Base-by-base conservation (phyloP, 352 stramenopile genomes). In the Phytopythium litorale region DNA sequence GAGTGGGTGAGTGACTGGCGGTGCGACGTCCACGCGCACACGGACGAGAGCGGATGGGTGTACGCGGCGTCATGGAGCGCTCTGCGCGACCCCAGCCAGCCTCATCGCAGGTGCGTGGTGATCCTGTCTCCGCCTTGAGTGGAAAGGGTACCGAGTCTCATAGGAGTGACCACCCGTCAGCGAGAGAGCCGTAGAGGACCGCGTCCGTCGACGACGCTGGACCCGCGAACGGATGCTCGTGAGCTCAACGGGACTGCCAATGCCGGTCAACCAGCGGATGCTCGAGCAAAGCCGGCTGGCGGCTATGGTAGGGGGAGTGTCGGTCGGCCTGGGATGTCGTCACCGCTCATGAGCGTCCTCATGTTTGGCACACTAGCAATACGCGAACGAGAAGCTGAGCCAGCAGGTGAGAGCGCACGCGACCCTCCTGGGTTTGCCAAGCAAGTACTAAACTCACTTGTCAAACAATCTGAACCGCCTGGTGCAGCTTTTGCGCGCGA, bases 1-100 rank as follows among this genome's bases (percentile, higher is more conserved):
- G 64, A 79, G 62, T 91, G 81, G 81, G 70, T 87, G 25, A 78
- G 68, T 13, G 67, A 78, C 49, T 91, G 81, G 79, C 35, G 45
- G 2, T 66, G 68, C 18, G 72, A 84, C 56, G 58, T 91, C 8
- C 59, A 74, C 45, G 63, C 62, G 18, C 66, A 72, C 25, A 91
- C 76, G 32, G 81, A 91, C 49, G 58, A 68, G 49, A 67, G 71
- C 58, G 81, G 81, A 19, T 91, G 81, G 81, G 64, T 56, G 11
- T 91, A 91, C 49, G 81, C 71, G 11, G 25, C 66, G 4, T 78
- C 70, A 0, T 72, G 66, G 58, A 55, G 70, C n/a, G 62, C 81
- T 25, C 56, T 79, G 48, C 54, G 45, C 15, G 63, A 80, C 49
- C 30, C 56, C 28, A 62, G 38, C 21, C 60, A 79, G 35, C 51